phyloP scores from a whole-genome alignment of 2,329 filamentous ascomycete genomes.

The Epichloe scottii region DNA sequence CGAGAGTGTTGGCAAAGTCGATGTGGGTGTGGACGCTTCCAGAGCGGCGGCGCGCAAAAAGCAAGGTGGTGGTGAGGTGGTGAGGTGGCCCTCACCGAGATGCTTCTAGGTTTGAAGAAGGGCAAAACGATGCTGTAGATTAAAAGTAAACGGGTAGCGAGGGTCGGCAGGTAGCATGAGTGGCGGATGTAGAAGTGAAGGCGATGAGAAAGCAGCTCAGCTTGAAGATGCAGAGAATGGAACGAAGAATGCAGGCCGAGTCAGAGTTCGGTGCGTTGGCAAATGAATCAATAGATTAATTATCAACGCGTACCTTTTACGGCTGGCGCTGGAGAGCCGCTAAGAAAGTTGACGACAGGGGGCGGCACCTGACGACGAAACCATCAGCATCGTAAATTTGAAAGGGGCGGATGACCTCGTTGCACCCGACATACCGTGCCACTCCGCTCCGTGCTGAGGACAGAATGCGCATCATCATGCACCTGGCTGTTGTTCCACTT shows the following conservation, averaged over 20 bases:
- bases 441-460: not conserved
- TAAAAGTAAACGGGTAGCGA: not conserved
- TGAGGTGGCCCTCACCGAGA: not conserved
- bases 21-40: conserved; percentile 2
- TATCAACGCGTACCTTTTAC: not conserved
- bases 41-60: conserved; percentile 5
- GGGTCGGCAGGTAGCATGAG: not conserved
- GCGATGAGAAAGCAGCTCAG: not conserved
- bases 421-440: not conserved
- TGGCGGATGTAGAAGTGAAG: not conserved
- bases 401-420: conserved; percentile 3
- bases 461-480: too few relatives aligned
- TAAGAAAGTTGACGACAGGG: conserved; percentile 1
- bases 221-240: not conserved
- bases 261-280: not conserved
- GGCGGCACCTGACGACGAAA: not conserved
- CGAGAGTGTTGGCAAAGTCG: not conserved
- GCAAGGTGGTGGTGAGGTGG: not conserved
- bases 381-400: not conserved
- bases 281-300: not conserved
- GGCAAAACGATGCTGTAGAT: not conserved
- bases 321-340: conserved; percentile 1
- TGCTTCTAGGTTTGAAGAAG: not conserved
- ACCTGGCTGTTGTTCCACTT: not conserved
- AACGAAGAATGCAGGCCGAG: not conserved